Conservation (phyloP, 108 stramenopile species). For the Cyclostephanos invisitatus region DNA sequence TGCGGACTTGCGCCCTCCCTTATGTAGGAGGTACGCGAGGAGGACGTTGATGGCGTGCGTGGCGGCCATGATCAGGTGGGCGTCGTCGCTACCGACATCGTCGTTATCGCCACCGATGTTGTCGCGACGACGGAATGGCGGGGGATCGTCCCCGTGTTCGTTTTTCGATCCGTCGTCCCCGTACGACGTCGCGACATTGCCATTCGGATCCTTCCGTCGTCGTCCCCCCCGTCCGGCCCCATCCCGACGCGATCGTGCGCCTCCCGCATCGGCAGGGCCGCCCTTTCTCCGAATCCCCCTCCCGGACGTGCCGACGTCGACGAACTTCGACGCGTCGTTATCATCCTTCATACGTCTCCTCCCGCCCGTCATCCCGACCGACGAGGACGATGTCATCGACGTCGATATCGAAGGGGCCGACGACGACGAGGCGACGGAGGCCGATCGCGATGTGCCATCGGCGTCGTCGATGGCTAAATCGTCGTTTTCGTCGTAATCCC, state of each 20-base stretch:
- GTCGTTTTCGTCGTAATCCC: background rate
- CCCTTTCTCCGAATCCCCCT: background rate
- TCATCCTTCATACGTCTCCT: too few relatives aligned
- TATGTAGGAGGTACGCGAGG: slow-evolving; percentile 1
- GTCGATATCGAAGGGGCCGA: too few relatives aligned
- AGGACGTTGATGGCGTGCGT: slow-evolving; percentile 44
- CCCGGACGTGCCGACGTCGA: background rate
- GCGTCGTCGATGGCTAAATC: too few relatives aligned
- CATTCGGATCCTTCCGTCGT: background rate
- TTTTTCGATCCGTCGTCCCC: background rate
- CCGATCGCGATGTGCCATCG: too few relatives aligned
- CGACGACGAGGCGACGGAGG: too few relatives aligned
- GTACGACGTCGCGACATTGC: background rate
- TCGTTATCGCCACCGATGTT: background rate
- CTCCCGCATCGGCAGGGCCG: background rate
- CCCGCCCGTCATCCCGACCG: background rate
- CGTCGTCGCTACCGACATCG: slow-evolving; percentile 19
- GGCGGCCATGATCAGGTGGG: slow-evolving; percentile 37
- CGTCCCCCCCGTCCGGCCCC: background rate
- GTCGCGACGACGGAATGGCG: background rate
- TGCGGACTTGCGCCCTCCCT: background rate
- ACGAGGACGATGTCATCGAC: background rate
- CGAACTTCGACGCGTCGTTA: background rate
- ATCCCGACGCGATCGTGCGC: background rate
- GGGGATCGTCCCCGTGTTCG: background rate